Conservation (phyloP, 768 basidiomycete species). For the Leccinum fibrillosum region DNA sequence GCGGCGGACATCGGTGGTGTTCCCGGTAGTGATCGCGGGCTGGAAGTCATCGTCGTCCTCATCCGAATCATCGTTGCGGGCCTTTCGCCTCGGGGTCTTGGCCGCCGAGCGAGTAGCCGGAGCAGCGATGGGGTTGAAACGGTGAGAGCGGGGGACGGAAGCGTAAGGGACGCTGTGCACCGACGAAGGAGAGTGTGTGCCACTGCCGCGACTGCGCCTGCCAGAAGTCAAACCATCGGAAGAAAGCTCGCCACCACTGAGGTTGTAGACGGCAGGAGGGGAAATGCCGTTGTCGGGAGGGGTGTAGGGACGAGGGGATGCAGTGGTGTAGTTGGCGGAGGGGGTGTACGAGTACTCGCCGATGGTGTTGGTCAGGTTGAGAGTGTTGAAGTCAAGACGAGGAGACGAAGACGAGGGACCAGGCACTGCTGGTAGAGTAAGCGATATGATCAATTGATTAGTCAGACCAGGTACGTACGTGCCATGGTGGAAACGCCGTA, state of each 20-base stretch:
- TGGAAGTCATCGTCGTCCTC: slow-evolving; percentile 77
- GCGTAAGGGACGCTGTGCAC: slow-evolving; percentile 51
- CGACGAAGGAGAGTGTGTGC: slow-evolving; percentile 50
- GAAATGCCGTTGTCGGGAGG: slow-evolving; percentile 66
- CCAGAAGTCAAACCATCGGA: slow-evolving; percentile 69
- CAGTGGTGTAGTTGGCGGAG: slow-evolving; percentile 50
- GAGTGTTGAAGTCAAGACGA: slow-evolving; percentile 58
- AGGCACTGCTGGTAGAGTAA: slow-evolving; percentile 41
- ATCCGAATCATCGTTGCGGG: slow-evolving; percentile 64
- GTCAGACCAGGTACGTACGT: slow-evolving; percentile 42
- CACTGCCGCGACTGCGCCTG: slow-evolving; percentile 68
- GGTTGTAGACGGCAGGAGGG: slow-evolving; percentile 68
- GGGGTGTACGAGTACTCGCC: slow-evolving; percentile 60
- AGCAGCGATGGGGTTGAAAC: slow-evolving; percentile 69
- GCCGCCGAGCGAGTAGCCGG: slow-evolving; percentile 52
- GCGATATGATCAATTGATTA: background rate
- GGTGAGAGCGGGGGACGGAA: slow-evolving; percentile 69
- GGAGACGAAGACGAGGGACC: slow-evolving; percentile 51
- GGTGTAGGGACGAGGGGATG: slow-evolving; percentile 64
- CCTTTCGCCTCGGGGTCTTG: slow-evolving; percentile 44
- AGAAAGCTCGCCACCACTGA: slow-evolving; percentile 67
- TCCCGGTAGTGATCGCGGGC: slow-evolving; percentile 42
- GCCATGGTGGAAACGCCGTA: slow-evolving; percentile 61
- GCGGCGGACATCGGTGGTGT: slow-evolving; percentile 67
- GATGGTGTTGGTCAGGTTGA: slow-evolving; percentile 55